Conservation (phyloP, 2,329 filamentous ascomycete species). For the Aspergillus ibericus region DNA sequence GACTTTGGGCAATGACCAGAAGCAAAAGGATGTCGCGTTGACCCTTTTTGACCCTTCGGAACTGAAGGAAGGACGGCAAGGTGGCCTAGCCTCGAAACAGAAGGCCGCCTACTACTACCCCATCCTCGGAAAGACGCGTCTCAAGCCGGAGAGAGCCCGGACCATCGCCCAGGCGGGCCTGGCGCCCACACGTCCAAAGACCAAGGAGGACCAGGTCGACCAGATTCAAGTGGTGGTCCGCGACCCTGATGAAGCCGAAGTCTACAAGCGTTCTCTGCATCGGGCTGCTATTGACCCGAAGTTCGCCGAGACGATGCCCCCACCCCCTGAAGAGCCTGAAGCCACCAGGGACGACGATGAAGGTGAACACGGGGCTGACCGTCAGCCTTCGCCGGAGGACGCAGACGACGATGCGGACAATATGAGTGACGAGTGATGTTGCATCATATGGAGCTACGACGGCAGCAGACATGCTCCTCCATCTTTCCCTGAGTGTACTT, state of each 20-base stretch:
- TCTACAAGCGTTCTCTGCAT: conserved; percentile 48
- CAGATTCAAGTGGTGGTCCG: conserved; percentile 54
- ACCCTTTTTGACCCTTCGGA: conserved; percentile 56
- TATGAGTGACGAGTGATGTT: conserved; percentile 24
- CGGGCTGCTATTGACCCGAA: conserved; percentile 48
- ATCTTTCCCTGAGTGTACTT: not conserved
- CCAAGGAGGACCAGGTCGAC: conserved; percentile 52
- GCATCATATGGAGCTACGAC: not conserved
- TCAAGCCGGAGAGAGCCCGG: conserved; percentile 52
- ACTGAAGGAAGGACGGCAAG: conserved; percentile 17
- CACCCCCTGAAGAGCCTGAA: conserved; percentile 26
- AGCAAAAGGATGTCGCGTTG: conserved; percentile 59
- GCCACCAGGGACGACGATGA: conserved; percentile 13
- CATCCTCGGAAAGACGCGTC: conserved; percentile 56
- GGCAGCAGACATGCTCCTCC: not conserved
- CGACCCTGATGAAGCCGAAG: conserved; percentile 52
- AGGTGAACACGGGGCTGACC: conserved; percentile 12
- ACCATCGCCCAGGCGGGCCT: conserved; percentile 44
- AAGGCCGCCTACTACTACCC: conserved; percentile 65
- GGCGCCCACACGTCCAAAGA: conserved; percentile 38
- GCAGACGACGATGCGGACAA: conserved; percentile 16
- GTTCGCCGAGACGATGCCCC: conserved; percentile 40
- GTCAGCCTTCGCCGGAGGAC: conserved; percentile 3
- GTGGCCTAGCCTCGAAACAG: conserved; percentile 33
- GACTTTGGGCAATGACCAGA: conserved; percentile 51